phyloP scores from a whole-genome alignment of 1,139 yeast genomes.

The Hemisphaericaspora lyxosophila region DNA sequence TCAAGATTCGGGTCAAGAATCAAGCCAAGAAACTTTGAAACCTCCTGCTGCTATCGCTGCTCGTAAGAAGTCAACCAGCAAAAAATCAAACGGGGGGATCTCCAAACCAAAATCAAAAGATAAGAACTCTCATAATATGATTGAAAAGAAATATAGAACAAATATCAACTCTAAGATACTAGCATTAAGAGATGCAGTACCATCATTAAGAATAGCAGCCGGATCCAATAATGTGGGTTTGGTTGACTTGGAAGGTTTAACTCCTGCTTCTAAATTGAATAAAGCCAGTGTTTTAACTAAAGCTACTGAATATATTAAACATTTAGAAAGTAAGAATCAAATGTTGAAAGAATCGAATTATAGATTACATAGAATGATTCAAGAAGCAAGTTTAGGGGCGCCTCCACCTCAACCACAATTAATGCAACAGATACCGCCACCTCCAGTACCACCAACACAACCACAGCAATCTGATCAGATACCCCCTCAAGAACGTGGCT shows the following conservation, averaged over 20 bases:
- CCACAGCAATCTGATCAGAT: constrained; percentile 20
- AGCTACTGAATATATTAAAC: constrained; percentile 87
- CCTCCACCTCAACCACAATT: constrained; percentile 13
- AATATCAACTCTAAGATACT: constrained; percentile 72
- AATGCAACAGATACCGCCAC: constrained; percentile 6
- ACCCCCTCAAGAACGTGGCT: constrained; percentile 20
- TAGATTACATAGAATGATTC: constrained; percentile 43
- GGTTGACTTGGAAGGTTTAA: constrained; percentile 73
- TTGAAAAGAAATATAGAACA: constrained; percentile 76
- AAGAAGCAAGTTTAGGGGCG: constrained; percentile 24
- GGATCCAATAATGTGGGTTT: constrained; percentile 40
- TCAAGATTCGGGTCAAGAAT: constrained; percentile 1
- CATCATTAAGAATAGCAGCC: constrained; percentile 53
- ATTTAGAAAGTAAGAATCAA: constrained; percentile 70
- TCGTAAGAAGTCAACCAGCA: constrained; percentile 5
- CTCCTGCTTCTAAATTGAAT: constrained; percentile 84
- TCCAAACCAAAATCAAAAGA: constrained; percentile 48
- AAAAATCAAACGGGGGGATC: constrained; percentile 18
- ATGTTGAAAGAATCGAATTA: constrained; percentile 54
- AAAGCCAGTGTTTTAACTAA: constrained; percentile 86
- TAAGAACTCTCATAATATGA: constrained; percentile 74
- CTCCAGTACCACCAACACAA: constrained; percentile 21
- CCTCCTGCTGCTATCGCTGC: background rate
- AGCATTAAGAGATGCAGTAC: constrained; percentile 74
- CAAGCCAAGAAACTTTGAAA: background rate